Percentiles rank a stretch among this genome's conserved stretches.
Evolutionary conservation across 75 land plant genomes (phyloP).

Genomic region (Larix kaempferi): DNA sequence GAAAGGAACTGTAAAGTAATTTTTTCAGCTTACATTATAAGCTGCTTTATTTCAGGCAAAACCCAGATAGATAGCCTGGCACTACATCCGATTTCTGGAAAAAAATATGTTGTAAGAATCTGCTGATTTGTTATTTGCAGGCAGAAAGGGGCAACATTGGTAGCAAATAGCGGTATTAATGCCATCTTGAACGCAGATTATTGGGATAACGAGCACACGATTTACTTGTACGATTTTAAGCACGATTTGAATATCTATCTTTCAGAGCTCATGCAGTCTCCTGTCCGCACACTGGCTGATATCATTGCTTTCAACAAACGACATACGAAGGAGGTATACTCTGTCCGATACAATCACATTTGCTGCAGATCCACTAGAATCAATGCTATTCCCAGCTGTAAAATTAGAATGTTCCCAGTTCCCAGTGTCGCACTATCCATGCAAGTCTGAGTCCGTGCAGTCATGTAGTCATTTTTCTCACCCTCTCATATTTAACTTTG

Average conservation of each 20-base stretch:
- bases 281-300: constrained; percentile 55
- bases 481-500: too few relatives aligned
- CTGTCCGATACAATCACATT: not conserved
- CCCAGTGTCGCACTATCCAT: not conserved
- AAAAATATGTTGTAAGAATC: not conserved
- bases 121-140: constrained; percentile 14
- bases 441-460: too few relatives aligned
- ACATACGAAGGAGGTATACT: constrained; percentile 27
- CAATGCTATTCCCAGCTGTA: not conserved
- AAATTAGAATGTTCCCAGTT: not conserved
- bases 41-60: too few relatives aligned
- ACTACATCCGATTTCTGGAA: not conserved
- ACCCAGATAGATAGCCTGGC: too few relatives aligned
- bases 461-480: too few relatives aligned
- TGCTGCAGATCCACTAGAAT: not conserved
- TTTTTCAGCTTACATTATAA: not conserved
- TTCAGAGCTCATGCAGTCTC: constrained; percentile 29
- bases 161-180: constrained; percentile 31
- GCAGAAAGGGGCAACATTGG: constrained; percentile 39
- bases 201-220: constrained; percentile 9
- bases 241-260: constrained; percentile 33
- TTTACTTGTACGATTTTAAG: constrained; percentile 46
- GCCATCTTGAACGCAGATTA: constrained; percentile 9
- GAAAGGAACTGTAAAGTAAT: not conserved
- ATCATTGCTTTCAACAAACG: constrained; percentile 59